phyloP scores from a whole-genome alignment of 371 early-diverging fungal species.

The Circinella umbellata region DNA sequence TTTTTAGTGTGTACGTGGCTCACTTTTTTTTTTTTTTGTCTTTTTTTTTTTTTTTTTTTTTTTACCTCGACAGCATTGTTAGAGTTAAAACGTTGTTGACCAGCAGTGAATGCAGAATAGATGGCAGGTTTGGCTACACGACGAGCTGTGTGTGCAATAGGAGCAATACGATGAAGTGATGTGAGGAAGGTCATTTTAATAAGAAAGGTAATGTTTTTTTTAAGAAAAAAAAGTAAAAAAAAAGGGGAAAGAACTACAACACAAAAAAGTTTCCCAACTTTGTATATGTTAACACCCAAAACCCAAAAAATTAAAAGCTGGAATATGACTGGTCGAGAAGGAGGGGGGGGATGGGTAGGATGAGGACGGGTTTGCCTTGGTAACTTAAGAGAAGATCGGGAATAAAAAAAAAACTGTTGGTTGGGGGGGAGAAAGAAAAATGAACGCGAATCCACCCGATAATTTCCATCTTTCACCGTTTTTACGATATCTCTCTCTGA shows the following conservation, averaged over 20 bases:
- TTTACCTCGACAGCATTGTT: constrained; percentile 42
- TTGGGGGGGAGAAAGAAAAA: neutral
- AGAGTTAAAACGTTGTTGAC: constrained; percentile 52
- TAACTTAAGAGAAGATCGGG: constrained; percentile 7
- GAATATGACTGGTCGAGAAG: no score
- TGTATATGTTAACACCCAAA: no score
- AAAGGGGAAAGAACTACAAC: neutral
- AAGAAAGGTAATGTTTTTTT: neutral
- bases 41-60: constrained; percentile 1
- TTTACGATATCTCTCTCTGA: neutral
- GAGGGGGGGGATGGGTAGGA: no score
- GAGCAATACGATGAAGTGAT: constrained; percentile 50
- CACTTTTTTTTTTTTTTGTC: constrained; percentile 9
- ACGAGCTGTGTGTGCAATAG: constrained; percentile 36
- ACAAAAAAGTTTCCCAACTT: no score
- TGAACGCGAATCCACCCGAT: neutral
- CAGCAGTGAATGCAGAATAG: constrained; percentile 29
- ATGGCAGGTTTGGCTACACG: constrained; percentile 43
- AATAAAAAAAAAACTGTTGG: neutral
- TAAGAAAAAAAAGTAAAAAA: constrained; percentile 8
- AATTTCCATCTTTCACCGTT: constrained; percentile 2
- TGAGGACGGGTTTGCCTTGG: constrained; percentile 5
- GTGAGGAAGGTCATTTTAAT: constrained; percentile 48
- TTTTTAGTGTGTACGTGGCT: neutral
- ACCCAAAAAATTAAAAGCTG: no score